A percentile compares a stretch with the other conserved stretches of the same genome.
phyloP scores from a whole-genome alignment of 257 asterid genomes.

The Capsicum chinense region DNA sequence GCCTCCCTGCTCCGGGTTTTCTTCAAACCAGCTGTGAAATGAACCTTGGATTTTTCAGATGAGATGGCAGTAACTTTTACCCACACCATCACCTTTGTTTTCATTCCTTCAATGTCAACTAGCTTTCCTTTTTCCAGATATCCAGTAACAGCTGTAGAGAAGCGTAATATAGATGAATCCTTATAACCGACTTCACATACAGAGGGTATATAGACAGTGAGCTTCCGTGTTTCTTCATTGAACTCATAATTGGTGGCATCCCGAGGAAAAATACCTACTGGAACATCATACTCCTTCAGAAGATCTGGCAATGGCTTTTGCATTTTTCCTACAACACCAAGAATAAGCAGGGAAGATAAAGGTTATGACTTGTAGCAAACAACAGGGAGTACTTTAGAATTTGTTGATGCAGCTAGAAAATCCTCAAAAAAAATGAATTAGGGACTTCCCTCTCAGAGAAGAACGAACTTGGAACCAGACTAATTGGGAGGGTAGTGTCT shows the following conservation, averaged over 20 bases:
- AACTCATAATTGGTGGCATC: conserved; percentile 83
- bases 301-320: conserved; percentile 75
- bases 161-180: conserved; percentile 73
- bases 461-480: not conserved
- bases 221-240: conserved; percentile 68
- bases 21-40: conserved; percentile 83
- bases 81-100: conserved; percentile 81
- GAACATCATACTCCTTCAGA: conserved; percentile 68
- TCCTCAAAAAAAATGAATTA: not conserved
- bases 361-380: not conserved
- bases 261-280: conserved; percentile 76
- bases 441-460: not conserved
- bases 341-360: not conserved
- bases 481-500: not conserved
- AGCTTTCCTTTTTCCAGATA: conserved; percentile 75
- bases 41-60: conserved; percentile 69
- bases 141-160: conserved; percentile 60
- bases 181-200: conserved; percentile 75
- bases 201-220: conserved; percentile 60
- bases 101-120: conserved; percentile 72
- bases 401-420: not conserved
- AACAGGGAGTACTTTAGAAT: not conserved
- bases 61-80: conserved; percentile 76
- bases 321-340: conserved; percentile 58
- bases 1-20: conserved; percentile 80